phyloP scores from a whole-genome alignment of 176 grass and related monocot species.

The Themeda triandra region DNA sequence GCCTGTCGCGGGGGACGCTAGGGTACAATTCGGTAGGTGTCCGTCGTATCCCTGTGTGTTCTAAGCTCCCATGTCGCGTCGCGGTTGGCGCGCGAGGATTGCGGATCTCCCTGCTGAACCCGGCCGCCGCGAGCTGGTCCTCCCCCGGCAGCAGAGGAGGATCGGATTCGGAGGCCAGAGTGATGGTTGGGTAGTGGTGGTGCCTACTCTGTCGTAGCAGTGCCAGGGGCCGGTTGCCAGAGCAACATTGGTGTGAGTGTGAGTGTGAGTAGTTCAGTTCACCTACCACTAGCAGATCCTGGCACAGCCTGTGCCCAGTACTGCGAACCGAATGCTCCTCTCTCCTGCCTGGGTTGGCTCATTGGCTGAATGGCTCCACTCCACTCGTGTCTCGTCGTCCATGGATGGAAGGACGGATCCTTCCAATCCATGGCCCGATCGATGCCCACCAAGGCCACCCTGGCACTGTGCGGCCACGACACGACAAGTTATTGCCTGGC shows the following conservation, averaged over 20 bases:
- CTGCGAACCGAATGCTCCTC: no score
- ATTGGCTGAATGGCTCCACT: no score
- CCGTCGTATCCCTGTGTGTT: no score
- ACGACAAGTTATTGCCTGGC: background rate
- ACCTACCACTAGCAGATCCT: background rate
- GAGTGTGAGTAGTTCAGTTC: background rate
- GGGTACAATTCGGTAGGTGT: background rate
- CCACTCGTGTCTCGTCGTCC: background rate
- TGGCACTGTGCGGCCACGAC: background rate
- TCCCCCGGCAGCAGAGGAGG: background rate
- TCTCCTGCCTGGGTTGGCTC: no score
- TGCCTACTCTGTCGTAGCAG: background rate
- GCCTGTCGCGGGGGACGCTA: background rate
- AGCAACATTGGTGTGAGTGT: constrained; percentile 25
- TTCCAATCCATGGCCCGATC: background rate
- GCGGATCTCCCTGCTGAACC: no score
- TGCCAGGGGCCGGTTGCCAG: background rate
- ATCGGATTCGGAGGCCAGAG: background rate
- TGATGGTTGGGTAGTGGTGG: no score
- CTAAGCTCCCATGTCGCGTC: no score
- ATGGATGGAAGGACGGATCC: background rate
- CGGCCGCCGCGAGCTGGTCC: no score
- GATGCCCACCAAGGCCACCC: background rate
- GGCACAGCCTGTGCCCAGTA: background rate
- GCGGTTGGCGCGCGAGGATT: background rate